phyloP scores from a whole-genome alignment of 306 rosid genomes.

The Dalbergia cultrata region DNA sequence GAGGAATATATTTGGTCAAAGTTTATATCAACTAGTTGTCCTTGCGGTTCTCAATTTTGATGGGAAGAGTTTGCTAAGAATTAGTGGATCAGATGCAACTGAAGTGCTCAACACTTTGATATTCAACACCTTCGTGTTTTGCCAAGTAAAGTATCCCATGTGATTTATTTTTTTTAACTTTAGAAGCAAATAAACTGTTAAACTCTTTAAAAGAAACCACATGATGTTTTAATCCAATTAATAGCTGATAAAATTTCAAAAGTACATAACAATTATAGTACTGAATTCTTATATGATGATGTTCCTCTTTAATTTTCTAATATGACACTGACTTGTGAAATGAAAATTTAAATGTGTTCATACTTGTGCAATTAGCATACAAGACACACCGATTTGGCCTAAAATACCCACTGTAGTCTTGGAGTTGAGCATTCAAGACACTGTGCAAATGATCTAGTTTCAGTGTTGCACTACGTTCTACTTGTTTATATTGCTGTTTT shows the following conservation, averaged over 20 bases:
- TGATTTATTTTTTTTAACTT: neutral
- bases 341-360: neutral
- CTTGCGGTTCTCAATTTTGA: constrained; percentile 75
- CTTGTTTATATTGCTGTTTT: constrained; percentile 19
- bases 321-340: neutral
- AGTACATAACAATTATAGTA: neutral
- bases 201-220: neutral
- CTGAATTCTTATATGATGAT: neutral
- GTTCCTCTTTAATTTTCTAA: neutral
- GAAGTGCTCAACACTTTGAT: constrained; percentile 75
- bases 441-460: neutral
- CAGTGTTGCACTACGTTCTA: neutral
- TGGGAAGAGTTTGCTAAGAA: constrained; percentile 73
- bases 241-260: neutral
- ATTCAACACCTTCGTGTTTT: constrained; percentile 93
- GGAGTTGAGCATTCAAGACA: neutral
- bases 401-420: neutral
- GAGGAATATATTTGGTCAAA: constrained; percentile 93
- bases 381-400: neutral
- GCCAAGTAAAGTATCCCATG: constrained; percentile 68
- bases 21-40: constrained; percentile 79
- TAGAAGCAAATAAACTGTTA: neutral
- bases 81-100: constrained; percentile 75
- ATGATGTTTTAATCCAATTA: constrained; percentile 1
- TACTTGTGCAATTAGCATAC: constrained; percentile 4